These are phyloP conservation scores for Suillus subaureus DNA, from an alignment of 768 basidiomycete genomes.

Conservation along the genomic window DNA sequence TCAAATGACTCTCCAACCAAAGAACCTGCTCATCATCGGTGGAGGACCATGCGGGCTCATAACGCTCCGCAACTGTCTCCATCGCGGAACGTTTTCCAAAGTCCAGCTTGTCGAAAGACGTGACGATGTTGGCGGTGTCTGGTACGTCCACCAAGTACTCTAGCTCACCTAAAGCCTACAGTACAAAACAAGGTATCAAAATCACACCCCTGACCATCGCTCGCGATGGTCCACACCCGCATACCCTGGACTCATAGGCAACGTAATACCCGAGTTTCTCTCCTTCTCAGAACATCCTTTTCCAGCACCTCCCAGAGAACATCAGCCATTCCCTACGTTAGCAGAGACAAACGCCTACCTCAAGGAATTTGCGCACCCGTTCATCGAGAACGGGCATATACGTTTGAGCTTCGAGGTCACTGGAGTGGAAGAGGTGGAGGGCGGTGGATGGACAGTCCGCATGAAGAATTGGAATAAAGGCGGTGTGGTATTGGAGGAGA, in stretches of 20 bases:
- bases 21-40: constrained; percentile 43
- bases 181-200: background rate
- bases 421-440: constrained; percentile 37
- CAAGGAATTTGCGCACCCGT: constrained; percentile 26
- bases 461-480: constrained; percentile 39
- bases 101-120: constrained; percentile 49
- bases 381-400: constrained; percentile 34
- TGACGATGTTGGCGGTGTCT: constrained; percentile 52
- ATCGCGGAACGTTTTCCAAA: constrained; percentile 41
- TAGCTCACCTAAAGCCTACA: background rate
- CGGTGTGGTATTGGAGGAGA: constrained; percentile 33
- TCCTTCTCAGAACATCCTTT: constrained; percentile 34
- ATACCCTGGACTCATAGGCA: constrained; percentile 51
- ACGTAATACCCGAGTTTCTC: constrained; percentile 47
- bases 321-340: constrained; percentile 34
- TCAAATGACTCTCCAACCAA: constrained; percentile 28
- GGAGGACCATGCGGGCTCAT: constrained; percentile 44
- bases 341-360: constrained; percentile 32
- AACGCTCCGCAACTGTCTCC: constrained; percentile 48
- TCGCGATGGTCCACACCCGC: constrained; percentile 47
- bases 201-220: constrained; percentile 4
- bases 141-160: constrained; percentile 32
- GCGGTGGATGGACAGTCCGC: constrained; percentile 42
- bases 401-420: constrained; percentile 45
- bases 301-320: constrained; percentile 21